These are phyloP conservation scores for Candida ipomoeae DNA, from an alignment of 805 yeast genomes.

Conservation along the genomic window DNA sequence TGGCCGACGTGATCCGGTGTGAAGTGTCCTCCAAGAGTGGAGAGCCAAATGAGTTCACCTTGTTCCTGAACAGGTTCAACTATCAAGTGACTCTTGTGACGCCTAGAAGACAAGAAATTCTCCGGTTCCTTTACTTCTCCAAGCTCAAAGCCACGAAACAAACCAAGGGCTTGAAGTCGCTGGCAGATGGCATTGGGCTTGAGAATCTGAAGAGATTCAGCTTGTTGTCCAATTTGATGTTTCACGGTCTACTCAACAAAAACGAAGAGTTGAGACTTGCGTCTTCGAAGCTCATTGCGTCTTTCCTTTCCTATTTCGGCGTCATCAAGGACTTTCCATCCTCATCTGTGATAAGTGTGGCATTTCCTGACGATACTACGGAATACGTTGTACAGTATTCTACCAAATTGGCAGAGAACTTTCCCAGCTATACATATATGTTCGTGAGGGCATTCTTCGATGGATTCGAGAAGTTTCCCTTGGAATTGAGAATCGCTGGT, in stretches of 20 bases:
- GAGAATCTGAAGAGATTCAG: conserved; percentile 48
- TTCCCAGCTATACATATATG: conserved; percentile 59
- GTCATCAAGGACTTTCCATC: conserved; percentile 50
- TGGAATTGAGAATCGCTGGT: conserved; percentile 37
- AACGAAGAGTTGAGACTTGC: conserved; percentile 57
- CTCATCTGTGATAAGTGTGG: conserved; percentile 45
- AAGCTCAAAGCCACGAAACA: conserved; percentile 48
- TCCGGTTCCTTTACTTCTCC: conserved; percentile 65
- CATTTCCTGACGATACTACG: conserved; percentile 65
- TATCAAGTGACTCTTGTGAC: conserved; percentile 29
- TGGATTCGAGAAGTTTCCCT: conserved; percentile 37
- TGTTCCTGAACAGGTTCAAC: conserved; percentile 24
- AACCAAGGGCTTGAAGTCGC: conserved; percentile 18
- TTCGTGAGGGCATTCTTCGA: conserved; percentile 51
- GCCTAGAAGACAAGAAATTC: conserved; percentile 50
- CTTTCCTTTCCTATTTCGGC: conserved; percentile 56
- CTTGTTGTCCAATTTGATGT: conserved; percentile 56
- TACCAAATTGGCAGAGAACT: conserved; percentile 47
- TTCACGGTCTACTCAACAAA: conserved; percentile 63
- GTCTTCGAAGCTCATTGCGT: conserved; percentile 59
- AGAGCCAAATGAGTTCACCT: conserved; percentile 30
- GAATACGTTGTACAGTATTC: conserved; percentile 58
- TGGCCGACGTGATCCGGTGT: conserved; percentile 34
- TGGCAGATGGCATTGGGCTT: conserved; percentile 42
- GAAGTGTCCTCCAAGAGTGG: conserved; percentile 27